Percentiles rank a stretch among this genome's conserved stretches.
Conservation (phyloP, 108 stramenopile genomes). For the Schizochytrium sp. region DNA sequence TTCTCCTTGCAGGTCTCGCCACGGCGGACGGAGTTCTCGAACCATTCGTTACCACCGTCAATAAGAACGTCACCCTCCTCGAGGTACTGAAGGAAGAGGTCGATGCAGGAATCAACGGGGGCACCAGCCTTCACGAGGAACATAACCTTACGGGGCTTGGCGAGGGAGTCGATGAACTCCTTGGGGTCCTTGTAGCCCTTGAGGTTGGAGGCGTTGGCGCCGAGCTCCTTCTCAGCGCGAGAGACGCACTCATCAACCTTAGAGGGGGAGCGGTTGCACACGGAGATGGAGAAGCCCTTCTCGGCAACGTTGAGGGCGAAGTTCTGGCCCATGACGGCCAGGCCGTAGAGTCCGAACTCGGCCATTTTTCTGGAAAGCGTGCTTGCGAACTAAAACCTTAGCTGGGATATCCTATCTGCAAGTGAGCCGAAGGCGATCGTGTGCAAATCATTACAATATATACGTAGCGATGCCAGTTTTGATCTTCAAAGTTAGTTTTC, state of each 20-base stretch:
- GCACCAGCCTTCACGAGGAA: constrained; percentile 95
- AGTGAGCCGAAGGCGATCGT: too few relatives aligned
- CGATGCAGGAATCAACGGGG: constrained; percentile 94
- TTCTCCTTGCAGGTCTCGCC: constrained; percentile 84
- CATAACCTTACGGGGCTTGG: constrained; percentile 92
- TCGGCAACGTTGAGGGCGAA: constrained; percentile 96
- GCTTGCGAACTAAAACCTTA: too few relatives aligned
- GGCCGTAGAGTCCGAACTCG: constrained; percentile 90
- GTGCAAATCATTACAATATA: too few relatives aligned
- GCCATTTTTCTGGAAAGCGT: constrained; percentile 28
- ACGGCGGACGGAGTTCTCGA: constrained; percentile 93
- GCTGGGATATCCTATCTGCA: too few relatives aligned
- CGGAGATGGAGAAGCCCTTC: constrained; percentile 91
- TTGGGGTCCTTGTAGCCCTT: constrained; percentile 80
- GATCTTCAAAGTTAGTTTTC: too few relatives aligned
- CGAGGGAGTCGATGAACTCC: constrained; percentile 70
- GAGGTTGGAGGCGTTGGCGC: constrained; percentile 73
- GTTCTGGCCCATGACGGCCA: constrained; percentile 99
- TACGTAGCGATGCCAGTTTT: too few relatives aligned
- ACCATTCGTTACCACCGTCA: constrained; percentile 99
- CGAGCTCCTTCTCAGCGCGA: constrained; percentile 92
- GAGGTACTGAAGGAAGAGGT: constrained; percentile 79
- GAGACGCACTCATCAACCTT: constrained; percentile 93
- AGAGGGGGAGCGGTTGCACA: constrained; percentile 89
- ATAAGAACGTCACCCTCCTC: constrained; percentile 95